phyloP scores from a whole-genome alignment of 768 basidiomycete species.

The Leccinum incarnatum region DNA sequence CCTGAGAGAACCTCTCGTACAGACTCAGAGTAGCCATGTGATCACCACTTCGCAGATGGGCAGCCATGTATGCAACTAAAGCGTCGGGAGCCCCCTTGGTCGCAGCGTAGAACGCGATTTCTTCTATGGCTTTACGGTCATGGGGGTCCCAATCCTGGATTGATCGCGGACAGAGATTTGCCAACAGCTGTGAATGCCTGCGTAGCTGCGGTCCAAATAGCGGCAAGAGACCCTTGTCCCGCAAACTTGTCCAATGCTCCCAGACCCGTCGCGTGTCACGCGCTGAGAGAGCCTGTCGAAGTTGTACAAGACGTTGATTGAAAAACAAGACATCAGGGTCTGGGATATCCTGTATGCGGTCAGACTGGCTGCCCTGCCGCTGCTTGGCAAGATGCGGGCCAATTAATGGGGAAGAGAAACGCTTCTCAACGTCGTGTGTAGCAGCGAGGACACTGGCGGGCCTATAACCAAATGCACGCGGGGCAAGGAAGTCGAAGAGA shows the following conservation, averaged over 20 bases:
- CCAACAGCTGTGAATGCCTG: conserved; percentile 38
- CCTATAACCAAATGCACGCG: conserved; percentile 30
- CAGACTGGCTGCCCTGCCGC: conserved; percentile 6
- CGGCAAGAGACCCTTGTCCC: conserved; percentile 41
- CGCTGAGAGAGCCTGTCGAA: conserved; percentile 38
- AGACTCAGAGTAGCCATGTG: conserved; percentile 43
- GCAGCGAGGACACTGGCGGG: conserved; percentile 15
- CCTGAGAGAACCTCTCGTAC: conserved; percentile 38
- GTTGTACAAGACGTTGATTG: conserved; percentile 35
- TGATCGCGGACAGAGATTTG: conserved; percentile 24
- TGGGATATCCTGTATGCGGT: conserved; percentile 14
- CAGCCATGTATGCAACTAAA: conserved; percentile 49
- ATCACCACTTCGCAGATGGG: conserved; percentile 41
- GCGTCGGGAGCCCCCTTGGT: conserved; percentile 43
- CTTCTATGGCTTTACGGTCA: conserved; percentile 35
- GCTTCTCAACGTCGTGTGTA: conserved; percentile 5
- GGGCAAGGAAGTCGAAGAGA: conserved; percentile 45
- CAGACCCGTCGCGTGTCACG: conserved; percentile 32
- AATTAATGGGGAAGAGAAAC: background rate
- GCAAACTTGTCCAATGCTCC: conserved; percentile 43
- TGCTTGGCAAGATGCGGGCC: conserved; percentile 6
- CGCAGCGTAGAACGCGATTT: conserved; percentile 52
- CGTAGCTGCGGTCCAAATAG: conserved; percentile 46
- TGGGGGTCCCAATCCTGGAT: conserved; percentile 25
- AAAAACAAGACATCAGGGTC: conserved; percentile 35